Evolutionary conservation across 2,329 filamentous ascomycete species (phyloP), one percentile per base, ranked within the genome.

Genomic region (Fusarium pseudograminearum): DNA sequence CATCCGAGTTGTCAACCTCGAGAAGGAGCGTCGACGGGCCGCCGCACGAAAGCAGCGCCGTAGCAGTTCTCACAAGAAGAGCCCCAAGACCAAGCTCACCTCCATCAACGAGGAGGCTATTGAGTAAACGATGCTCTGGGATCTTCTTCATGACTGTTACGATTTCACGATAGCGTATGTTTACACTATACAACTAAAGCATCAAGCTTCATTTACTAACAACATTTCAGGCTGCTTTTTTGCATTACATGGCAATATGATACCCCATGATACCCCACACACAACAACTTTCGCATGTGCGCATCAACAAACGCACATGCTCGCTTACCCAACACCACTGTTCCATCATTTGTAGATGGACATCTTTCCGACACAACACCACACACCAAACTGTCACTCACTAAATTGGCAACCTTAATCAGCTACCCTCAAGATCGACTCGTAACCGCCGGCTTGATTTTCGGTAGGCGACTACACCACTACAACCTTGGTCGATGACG

Each of bases 21-120:
- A 88, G 81, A 87, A 87, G 84, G 86, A 88, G 79, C 80, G 82
- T 56, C 81, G 86, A 40, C 81, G 82, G 65, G 78, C 80, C 34
- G 72, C 72, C 57, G 73, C 71, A 40, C 81, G 79, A 74, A 80
- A 80, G 73, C 78, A 79, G 53, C 76, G 77, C 61, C 77, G 78
- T 69, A 72, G 76, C 69, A 79, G 77, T 67, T 76, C 77, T 50
- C 75, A 78, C 67, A 80, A 81, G 76, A 88, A 86, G 81, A 86
- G 84, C 77, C 77, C 80, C 73, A 85, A 83, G 81, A 79, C 73
- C 73, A 85, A 84, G 80, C 77, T 80, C 55, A 77, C 76, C 61
- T 78, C 80, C 73, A 87, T 90, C 81, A 38, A 65, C 8, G 62
- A 71, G 52, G 68, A 70, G 68, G 81, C 85, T 53, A 75, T 81